A percentile compares a stretch with the other conserved stretches of the same genome.
Evolutionary conservation across 371 early-diverging fungal genomes (phyloP).

Genomic region (Spraguea lophii): DNA sequence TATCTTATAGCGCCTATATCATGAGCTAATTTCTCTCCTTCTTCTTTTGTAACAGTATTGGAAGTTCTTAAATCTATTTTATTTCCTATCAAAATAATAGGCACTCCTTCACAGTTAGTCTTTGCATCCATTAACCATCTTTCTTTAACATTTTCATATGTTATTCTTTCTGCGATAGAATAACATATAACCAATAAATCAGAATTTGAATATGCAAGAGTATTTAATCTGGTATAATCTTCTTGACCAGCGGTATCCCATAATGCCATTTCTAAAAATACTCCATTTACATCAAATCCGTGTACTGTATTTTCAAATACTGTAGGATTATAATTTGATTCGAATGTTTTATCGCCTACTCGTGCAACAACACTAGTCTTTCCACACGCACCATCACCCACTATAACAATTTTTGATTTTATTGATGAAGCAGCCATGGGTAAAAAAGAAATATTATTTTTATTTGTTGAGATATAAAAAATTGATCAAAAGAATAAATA

Average conservation of each 20-base stretch:
- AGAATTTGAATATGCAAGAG: constrained; percentile 20
- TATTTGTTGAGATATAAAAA: too few species aligned
- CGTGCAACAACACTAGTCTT: constrained; percentile 39
- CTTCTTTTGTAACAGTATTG: constrained; percentile 18
- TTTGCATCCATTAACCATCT: neutral
- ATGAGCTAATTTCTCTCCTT: constrained; percentile 21
- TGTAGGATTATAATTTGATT: constrained; percentile 17
- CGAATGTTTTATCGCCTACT: constrained; percentile 21
- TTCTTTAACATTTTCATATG: constrained; percentile 22
- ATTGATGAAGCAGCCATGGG: too few species aligned
- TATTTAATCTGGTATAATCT: constrained; percentile 26
- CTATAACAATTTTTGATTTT: constrained; percentile 20
- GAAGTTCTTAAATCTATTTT: neutral
- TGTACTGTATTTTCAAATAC: constrained; percentile 22
- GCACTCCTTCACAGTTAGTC: neutral
- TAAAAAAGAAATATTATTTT: too few species aligned
- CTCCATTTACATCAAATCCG: neutral
- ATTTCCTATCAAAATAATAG: neutral
- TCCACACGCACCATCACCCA: constrained; percentile 42
- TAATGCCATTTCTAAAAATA: constrained; percentile 3
- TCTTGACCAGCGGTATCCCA: constrained; percentile 40
- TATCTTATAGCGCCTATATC: constrained; percentile 23
- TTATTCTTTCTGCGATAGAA: constrained; percentile 6
- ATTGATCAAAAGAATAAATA: too few species aligned
- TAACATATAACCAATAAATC: constrained; percentile 29